Conservation (phyloP, 495 filamentous ascomycete genomes). For the Lophiotrema nucula region DNA sequence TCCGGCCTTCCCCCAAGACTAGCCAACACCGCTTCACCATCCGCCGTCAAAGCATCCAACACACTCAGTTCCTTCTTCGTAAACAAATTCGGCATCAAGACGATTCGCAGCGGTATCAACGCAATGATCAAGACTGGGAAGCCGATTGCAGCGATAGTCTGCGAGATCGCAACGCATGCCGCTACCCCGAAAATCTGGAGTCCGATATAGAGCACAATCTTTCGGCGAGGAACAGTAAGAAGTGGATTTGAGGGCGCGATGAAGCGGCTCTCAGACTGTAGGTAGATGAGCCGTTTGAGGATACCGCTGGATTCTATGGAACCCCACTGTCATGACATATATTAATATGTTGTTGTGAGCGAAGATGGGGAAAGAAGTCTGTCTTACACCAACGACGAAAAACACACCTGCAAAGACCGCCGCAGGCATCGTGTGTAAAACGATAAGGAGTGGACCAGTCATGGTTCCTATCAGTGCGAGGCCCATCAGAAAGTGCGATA, state of each 20-base stretch:
- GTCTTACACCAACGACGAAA: slow-evolving; percentile 71
- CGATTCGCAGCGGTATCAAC: slow-evolving; percentile 69
- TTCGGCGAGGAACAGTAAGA: slow-evolving; percentile 53
- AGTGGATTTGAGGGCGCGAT: slow-evolving; percentile 65
- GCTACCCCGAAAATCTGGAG: slow-evolving; percentile 74
- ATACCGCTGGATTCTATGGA: slow-evolving; percentile 77
- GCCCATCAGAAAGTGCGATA: slow-evolving; percentile 79
- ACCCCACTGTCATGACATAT: slow-evolving; percentile 18
- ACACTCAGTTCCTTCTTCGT: slow-evolving; percentile 61
- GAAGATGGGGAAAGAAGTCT: neutral
- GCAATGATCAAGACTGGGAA: slow-evolving; percentile 84
- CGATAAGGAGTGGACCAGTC: slow-evolving; percentile 74
- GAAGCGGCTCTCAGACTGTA: slow-evolving; percentile 63
- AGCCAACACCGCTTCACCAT: slow-evolving; percentile 34
- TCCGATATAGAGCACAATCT: slow-evolving; percentile 70
- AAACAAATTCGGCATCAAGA: slow-evolving; percentile 69
- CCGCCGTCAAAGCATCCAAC: slow-evolving; percentile 59
- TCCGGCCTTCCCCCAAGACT: slow-evolving; percentile 39
- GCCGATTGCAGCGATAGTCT: slow-evolving; percentile 85
- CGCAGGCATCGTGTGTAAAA: slow-evolving; percentile 80
- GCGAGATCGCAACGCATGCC: slow-evolving; percentile 83
- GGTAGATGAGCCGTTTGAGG: slow-evolving; percentile 73
- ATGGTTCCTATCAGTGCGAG: slow-evolving; percentile 80
- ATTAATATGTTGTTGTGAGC: neutral
- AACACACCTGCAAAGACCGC: slow-evolving; percentile 87